Evolutionary conservation across 805 yeast species (phyloP).

Genomic region (Candida loeiensis): DNA sequence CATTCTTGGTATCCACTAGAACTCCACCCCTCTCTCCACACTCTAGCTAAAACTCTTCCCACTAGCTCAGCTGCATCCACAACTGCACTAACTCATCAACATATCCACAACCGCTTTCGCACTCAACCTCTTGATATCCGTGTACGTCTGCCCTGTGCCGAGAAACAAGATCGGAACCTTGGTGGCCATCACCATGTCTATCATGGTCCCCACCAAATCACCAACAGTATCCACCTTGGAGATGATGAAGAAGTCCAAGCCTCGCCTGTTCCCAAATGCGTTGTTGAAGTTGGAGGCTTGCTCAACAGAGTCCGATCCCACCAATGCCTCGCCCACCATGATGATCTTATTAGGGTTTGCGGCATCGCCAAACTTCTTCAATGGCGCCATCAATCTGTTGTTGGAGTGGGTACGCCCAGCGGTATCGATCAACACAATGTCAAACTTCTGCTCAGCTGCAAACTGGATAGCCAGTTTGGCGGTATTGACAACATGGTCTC

Average conservation of each 20-base stretch:
- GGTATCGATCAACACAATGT: conserved; percentile 89
- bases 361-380: conserved; percentile 90
- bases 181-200: conserved; percentile 95
- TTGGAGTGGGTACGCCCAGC: conserved; percentile 98
- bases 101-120: conserved; percentile 90
- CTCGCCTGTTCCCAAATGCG: conserved; percentile 83
- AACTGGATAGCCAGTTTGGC: conserved; percentile 86
- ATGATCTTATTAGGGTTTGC: conserved; percentile 95
- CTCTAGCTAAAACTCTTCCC: too few species aligned
- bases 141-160: conserved; percentile 96
- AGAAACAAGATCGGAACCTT: conserved; percentile 93
- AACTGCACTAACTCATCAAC: conserved; percentile 55
- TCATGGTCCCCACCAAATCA: conserved; percentile 93
- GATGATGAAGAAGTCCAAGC: conserved; percentile 84
- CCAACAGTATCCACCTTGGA: conserved; percentile 98
- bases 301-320: conserved; percentile 94
- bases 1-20: too few species aligned
- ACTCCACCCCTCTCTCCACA: too few species aligned
- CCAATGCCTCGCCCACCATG: conserved; percentile 98
- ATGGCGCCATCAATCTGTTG: conserved; percentile 89
- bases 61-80: too few species aligned
- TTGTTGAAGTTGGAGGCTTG: conserved; percentile 91
- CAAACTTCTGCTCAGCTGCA: conserved; percentile 68
- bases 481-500: conserved; percentile 87
- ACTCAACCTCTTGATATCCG: conserved; percentile 85